Base-by-base conservation (phyloP, 805 yeast genomes). In the Millerozyma acaciae region DNA sequence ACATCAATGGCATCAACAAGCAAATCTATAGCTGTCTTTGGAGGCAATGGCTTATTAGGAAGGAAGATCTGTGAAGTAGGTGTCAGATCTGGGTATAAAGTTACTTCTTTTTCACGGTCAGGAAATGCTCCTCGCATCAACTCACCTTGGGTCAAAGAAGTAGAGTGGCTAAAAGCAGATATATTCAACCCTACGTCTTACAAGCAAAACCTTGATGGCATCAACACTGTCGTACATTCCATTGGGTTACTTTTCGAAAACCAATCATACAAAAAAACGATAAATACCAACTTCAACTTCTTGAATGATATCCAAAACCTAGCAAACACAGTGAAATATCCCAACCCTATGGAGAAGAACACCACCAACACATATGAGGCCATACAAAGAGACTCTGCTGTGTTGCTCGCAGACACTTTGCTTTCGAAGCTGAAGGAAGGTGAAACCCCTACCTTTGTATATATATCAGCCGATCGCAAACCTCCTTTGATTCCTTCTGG, bases 21-120 rank as follows among this genome's bases (percentile, higher is more conserved):
- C 6, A 55, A 44, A 50, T 57, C 62, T 36, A 62, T 57, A 42
- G 76, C 85, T 3, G 85, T 88, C 0, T 76, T 88, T 48, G 97
- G 97, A 12, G 96, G 97, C 1, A 78, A 76, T 44, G 97, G 97
- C 6, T 85, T 85, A 51, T 55, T 89, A 38, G 88, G 95, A 8
- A 55, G 57, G 33, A 63, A 62, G 39, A 78, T 89, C 6, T 84
- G 94, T 50, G 80, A 80, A 50, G 68, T 70, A 2, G 94, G 83
- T 0, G 56, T 84, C 1, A 59, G 55, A 15, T 55, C 73, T 13
- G 94, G 94, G 0, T 76, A 68, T 53, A 54, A 70, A 8, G 95
- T 88, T 4, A 68, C 79, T 1, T 75, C 94, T 0, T 57, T 85
- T n/a, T 75, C 85, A 48, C 65, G 82, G 21, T 74, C 82, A 4